Evolutionary conservation across 805 yeast species (phyloP).

Genomic region (Naumovozyma dairenensis): DNA sequence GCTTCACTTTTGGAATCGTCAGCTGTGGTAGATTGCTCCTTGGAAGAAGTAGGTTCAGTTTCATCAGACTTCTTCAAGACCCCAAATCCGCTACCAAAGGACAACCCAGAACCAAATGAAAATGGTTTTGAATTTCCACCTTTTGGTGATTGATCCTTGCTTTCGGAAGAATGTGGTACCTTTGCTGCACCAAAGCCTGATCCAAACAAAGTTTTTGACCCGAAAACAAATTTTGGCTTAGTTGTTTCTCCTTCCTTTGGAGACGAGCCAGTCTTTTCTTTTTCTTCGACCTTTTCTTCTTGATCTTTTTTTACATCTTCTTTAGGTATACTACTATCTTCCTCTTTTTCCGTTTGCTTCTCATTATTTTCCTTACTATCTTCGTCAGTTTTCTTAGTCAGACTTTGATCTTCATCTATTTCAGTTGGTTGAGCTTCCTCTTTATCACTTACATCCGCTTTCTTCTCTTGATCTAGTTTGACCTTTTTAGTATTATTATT

Average conservation of each 20-base stretch:
- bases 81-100: slow-evolving; percentile 32
- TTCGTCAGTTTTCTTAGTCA: neutral
- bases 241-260: slow-evolving; percentile 4
- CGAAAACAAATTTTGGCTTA: slow-evolving; percentile 45
- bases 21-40: slow-evolving; percentile 7
- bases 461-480: slow-evolving; percentile 3
- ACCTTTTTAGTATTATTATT: slow-evolving; percentile 2
- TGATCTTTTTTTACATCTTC: neutral
- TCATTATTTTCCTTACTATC: neutral
- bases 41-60: too few relatives aligned
- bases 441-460: neutral
- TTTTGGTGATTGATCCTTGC: slow-evolving; percentile 3
- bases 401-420: neutral
- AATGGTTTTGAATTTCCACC: slow-evolving; percentile 14
- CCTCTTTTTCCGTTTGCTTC: neutral
- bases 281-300: slow-evolving; percentile 2
- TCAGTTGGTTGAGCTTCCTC: neutral
- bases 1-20: slow-evolving; percentile 5
- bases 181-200: slow-evolving; percentile 24
- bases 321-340: neutral
- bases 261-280: neutral
- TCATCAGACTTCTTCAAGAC: slow-evolving; percentile 14
- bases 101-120: slow-evolving; percentile 38
- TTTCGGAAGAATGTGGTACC: slow-evolving; percentile 6
- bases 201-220: slow-evolving; percentile 43